Evolutionary conservation across 148 eudicot genomes (phyloP).

Genomic region (Vaccinium macrocarpon): DNA sequence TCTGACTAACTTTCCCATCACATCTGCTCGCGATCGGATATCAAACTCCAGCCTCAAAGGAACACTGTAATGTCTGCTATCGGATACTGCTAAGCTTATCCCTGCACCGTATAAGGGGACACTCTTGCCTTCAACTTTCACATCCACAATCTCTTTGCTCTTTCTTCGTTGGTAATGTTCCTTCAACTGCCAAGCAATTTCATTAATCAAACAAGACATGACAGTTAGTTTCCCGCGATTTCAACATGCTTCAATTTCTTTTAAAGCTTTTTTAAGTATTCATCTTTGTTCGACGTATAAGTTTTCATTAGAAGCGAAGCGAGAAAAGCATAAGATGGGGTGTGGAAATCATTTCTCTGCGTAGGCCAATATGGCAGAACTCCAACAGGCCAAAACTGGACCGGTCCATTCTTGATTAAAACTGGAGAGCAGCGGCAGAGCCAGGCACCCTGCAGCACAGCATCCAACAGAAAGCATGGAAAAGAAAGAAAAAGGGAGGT

Average conservation of each 20-base stretch:
- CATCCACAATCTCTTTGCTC: conserved; percentile 33
- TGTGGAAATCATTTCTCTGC: not conserved
- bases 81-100: conserved; percentile 26
- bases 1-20: conserved; percentile 56
- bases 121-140: conserved; percentile 40
- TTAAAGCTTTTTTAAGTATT: no score
- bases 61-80: conserved; percentile 24
- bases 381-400: no score
- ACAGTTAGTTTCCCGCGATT: not conserved
- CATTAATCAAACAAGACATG: not conserved
- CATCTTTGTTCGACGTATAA: not conserved
- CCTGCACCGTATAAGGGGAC: conserved; percentile 83
- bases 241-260: not conserved
- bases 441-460: no score
- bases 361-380: not conserved
- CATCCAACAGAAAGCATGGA: no score
- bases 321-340: not conserved
- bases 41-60: conserved; percentile 56
- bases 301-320: not conserved
- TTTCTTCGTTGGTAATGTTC: conserved; percentile 60
- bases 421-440: no score
- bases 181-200: conserved; percentile 37
- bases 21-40: conserved; percentile 40
- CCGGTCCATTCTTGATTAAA: no score
- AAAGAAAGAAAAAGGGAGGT: no score